A percentile compares a stretch with the other conserved stretches of the same genome.
Conservation (phyloP, 2,329 filamentous ascomycete species). For the Colletotrichum sidae region DNA sequence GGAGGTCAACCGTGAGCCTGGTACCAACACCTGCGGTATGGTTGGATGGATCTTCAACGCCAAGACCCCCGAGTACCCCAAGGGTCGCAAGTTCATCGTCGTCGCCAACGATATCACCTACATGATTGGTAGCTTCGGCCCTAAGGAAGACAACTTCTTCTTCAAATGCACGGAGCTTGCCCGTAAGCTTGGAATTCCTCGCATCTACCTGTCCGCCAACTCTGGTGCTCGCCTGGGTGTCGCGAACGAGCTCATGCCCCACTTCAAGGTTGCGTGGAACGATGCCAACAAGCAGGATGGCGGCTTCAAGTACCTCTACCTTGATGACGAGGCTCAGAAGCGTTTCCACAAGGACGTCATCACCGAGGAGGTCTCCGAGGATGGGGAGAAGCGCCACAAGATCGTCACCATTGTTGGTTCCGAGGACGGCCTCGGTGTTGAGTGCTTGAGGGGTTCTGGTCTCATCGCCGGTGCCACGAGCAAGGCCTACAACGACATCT, state of each 20-base stretch:
- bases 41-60: conserved; percentile 97
- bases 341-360: conserved; percentile 81
- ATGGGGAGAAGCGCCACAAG: conserved; percentile 91
- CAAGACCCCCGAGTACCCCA: conserved; percentile 94
- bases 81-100: conserved; percentile 91
- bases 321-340: conserved; percentile 87
- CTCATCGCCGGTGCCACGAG: conserved; percentile 98
- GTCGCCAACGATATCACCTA: conserved; percentile 99
- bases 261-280: conserved; percentile 98
- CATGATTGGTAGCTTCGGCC: conserved; percentile 98
- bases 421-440: conserved; percentile 96
- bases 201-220: conserved; percentile 98
- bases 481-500: conserved; percentile 97
- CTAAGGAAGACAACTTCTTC: conserved; percentile 97
- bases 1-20: conserved; percentile 94
- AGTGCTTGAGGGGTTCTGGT: conserved; percentile 96
- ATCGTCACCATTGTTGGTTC: conserved; percentile 93
- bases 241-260: conserved; percentile 94
- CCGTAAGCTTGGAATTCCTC: conserved; percentile 91
- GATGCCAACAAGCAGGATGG: conserved; percentile 81
- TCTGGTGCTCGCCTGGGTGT: conserved; percentile 97
- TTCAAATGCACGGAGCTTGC: conserved; percentile 98
- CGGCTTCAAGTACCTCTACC: conserved; percentile 97
- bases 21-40: conserved; percentile 97
- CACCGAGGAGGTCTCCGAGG: conserved; percentile 86